phyloP scores from a whole-genome alignment of 2,329 filamentous ascomycete genomes.

The Thyridium curvatum region DNA sequence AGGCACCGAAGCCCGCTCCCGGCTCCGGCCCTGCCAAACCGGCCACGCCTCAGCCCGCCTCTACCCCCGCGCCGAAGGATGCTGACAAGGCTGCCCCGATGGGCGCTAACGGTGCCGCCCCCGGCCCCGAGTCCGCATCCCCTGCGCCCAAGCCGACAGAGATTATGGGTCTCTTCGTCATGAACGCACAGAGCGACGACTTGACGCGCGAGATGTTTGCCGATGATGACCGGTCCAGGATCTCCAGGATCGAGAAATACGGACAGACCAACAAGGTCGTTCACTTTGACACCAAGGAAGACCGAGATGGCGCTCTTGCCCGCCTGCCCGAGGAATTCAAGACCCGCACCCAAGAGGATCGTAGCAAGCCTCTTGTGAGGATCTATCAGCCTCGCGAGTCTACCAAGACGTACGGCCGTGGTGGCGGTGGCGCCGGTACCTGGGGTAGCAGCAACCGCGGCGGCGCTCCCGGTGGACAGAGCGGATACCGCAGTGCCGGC shows the following conservation, averaged over 20 bases:
- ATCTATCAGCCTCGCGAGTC: conserved; percentile 69
- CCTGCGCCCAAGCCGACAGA: conserved; percentile 57
- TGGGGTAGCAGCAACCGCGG: conserved; percentile 63
- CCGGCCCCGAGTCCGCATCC: conserved; percentile 44
- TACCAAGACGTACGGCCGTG: conserved; percentile 37
- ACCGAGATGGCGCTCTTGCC: conserved; percentile 73
- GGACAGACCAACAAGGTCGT: conserved; percentile 77
- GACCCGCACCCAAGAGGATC: conserved; percentile 63
- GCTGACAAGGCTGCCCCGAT: conserved; percentile 45
- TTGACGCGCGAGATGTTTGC: conserved; percentile 76
- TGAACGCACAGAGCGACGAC: conserved; percentile 77
- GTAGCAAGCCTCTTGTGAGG: conserved; percentile 75
- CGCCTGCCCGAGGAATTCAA: conserved; percentile 72
- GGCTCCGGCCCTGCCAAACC: conserved; percentile 28
- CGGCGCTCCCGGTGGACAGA: conserved; percentile 44
- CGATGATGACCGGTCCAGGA: conserved; percentile 77
- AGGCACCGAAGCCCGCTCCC: conserved; percentile 23
- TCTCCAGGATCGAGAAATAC: conserved; percentile 72
- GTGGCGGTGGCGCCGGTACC: conserved; percentile 56
- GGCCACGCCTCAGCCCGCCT: conserved; percentile 41
- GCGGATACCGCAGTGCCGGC: conserved; percentile 79
- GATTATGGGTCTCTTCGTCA: conserved; percentile 83
- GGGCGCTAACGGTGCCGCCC: conserved; percentile 46
- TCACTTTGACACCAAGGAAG: conserved; percentile 72
- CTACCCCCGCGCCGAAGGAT: conserved; percentile 44